Evolutionary conservation across 805 yeast species (phyloP).

Genomic region (Ogataea henricii): DNA sequence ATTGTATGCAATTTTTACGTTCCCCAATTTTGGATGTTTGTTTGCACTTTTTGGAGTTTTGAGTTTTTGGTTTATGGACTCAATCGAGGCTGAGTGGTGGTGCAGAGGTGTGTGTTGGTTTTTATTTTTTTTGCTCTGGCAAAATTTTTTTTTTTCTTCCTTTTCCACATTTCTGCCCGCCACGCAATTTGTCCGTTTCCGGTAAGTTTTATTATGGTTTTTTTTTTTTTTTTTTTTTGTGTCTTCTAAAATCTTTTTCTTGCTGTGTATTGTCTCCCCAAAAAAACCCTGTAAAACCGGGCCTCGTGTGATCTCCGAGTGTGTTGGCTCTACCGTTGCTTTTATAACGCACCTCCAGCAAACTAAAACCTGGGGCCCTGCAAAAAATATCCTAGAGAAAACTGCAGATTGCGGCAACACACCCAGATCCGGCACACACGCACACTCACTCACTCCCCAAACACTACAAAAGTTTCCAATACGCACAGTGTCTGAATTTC

Average conservation of each 20-base stretch:
- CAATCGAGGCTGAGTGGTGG: not conserved
- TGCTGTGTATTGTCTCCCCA: not conserved
- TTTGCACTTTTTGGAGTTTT: too few relatives aligned
- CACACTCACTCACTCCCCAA: too few relatives aligned
- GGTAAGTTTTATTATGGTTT: not conserved
- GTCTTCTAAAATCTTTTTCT: too few relatives aligned
- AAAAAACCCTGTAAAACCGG: slow-evolving; percentile 2
- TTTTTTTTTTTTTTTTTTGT: not conserved
- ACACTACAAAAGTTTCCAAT: too few relatives aligned
- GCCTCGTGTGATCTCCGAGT: not conserved
- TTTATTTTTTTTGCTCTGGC: not conserved
- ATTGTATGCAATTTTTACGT: not conserved
- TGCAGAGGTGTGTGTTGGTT: not conserved
- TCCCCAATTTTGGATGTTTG: not conserved
- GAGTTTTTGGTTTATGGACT: too few relatives aligned
- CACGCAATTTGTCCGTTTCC: too few relatives aligned
- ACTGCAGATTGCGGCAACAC: not conserved
- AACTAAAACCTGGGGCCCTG: not conserved
- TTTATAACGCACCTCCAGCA: not conserved
- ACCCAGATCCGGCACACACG: not conserved
- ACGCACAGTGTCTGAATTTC: too few relatives aligned
- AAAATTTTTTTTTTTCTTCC: not conserved
- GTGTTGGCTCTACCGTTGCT: not conserved
- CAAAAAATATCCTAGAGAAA: not conserved
- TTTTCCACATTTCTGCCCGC: not conserved